phyloP scores from a whole-genome alignment of 495 filamentous ascomycete species.

The Staphylotrichum tortipilum region DNA sequence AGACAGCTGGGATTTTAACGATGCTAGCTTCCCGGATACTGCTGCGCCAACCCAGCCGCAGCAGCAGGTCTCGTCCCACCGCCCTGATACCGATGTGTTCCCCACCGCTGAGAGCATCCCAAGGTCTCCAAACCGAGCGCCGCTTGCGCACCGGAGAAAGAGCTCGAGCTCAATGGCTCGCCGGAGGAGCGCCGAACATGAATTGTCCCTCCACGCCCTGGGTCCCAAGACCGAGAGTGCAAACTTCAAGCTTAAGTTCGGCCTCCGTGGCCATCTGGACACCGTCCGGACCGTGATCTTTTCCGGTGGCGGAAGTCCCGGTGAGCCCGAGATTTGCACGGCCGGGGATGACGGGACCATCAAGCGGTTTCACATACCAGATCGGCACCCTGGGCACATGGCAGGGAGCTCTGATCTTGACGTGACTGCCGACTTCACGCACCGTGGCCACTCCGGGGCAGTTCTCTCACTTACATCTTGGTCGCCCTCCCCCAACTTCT shows the following conservation, averaged over 20 bases:
- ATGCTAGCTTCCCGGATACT: conserved; percentile 48
- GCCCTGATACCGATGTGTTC: conserved; percentile 79
- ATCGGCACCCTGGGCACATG: conserved; percentile 47
- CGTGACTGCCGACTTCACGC: conserved; percentile 86
- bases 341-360: conserved; percentile 91
- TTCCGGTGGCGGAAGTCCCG: conserved; percentile 86
- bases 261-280: conserved; percentile 84
- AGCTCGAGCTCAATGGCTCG: conserved; percentile 56
- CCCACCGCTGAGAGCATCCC: conserved; percentile 71
- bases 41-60: conserved; percentile 28
- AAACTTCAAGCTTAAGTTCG: conserved; percentile 87
- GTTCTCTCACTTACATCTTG: conserved; percentile 82
- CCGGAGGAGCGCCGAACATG: conserved; percentile 50
- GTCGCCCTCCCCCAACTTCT: conserved; percentile 74
- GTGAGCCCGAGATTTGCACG: conserved; percentile 94
- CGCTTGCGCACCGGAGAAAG: conserved; percentile 68
- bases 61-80: conserved; percentile 37
- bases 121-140: conserved; percentile 70
- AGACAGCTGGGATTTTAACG: conserved; percentile 91
- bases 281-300: conserved; percentile 90
- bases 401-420: conserved; percentile 65
- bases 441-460: conserved; percentile 84
- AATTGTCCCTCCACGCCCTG: conserved; percentile 39
- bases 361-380: conserved; percentile 93
- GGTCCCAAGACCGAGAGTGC: conserved; percentile 50